Base-by-base conservation (phyloP, 768 basidiomycete genomes). In the Podaxis rugospora region DNA sequence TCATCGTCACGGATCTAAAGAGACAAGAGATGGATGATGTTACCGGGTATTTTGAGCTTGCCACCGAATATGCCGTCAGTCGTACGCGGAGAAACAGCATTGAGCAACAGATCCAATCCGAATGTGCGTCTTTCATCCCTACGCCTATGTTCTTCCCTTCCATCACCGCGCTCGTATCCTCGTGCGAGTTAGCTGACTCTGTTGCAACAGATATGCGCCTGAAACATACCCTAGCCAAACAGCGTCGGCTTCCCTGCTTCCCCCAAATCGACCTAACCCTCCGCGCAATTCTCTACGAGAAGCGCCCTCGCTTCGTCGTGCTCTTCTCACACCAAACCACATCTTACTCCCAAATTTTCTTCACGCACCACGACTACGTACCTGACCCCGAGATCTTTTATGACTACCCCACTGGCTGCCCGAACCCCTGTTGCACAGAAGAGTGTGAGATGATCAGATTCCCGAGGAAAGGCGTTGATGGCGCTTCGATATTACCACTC, bases 381-480 rank as follows among this genome's bases (percentile, higher is more conserved):
- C 89, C 89, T 25, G 79, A 87, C 18, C 80, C 84, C 66, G 86
- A 88, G 47, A 81, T 90, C 36, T 91, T 88, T 72, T 84, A 83
- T 70, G 88, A 90, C 70, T 89, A 89, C 67, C 89, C 89, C 5
- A 89, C 85, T 9, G 89, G 89, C 14, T 91, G 89, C 66, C 88
- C 87, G 32, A 91, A 89, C 61, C 88, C 87, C 1, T 88, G 85
- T 67, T 91, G 89, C 70, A 87, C 83, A 36, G 89, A 91, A 63
- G 88, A 91, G 69, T 91, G 89, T 69, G 89, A 91, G 72, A 88
- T 90, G 82, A 86, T 91, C 66, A 85, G 89, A 53, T 91, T 91
- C 64, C 89, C 89, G 2, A 76, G 89, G 59, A 76, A 79, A 59
- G 89, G 89, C 1, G 66, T 82, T 21, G 84, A 85, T 59, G 78